phyloP scores from a whole-genome alignment of 441 rosid genomes.

The Heliophila coronopifolia region DNA sequence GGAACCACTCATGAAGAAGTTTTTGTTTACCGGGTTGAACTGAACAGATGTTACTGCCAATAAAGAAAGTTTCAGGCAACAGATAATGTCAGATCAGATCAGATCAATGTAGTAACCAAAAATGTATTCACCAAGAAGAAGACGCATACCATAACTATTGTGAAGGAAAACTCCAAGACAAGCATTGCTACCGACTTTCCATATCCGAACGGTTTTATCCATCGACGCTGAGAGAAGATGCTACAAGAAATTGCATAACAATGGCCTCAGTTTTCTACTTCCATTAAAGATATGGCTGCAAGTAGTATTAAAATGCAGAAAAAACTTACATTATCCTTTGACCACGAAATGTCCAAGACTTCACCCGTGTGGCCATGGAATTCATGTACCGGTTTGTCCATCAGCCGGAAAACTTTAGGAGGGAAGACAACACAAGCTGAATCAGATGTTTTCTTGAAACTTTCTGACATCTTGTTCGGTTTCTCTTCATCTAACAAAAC shows the following conservation, averaged over 20 bases:
- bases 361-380: constrained; percentile 52
- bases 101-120: constrained; percentile 23
- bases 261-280: constrained; percentile 68
- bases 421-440: constrained; percentile 65
- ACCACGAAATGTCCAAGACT: constrained; percentile 69
- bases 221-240: constrained; percentile 30
- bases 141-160: constrained; percentile 29
- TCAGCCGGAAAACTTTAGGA: constrained; percentile 51
- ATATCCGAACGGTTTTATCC: constrained; percentile 31
- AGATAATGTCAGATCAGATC: constrained; percentile 4
- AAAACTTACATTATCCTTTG: constrained; percentile 51
- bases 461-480: constrained; percentile 34
- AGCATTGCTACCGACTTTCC: constrained; percentile 29
- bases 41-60: constrained; percentile 83
- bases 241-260: constrained; percentile 23
- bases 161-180: constrained; percentile 33
- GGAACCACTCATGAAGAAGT: constrained; percentile 85
- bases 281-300: constrained; percentile 41
- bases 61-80: constrained; percentile 3
- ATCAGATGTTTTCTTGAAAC: constrained; percentile 53
- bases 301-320: neutral
- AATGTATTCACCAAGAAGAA: constrained; percentile 30
- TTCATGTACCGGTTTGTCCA: constrained; percentile 57
- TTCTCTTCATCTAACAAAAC: constrained; percentile 40
- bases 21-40: constrained; percentile 80